phyloP scores from a whole-genome alignment of 179 eudicot genomes.

The Amaranthus tricolor region DNA sequence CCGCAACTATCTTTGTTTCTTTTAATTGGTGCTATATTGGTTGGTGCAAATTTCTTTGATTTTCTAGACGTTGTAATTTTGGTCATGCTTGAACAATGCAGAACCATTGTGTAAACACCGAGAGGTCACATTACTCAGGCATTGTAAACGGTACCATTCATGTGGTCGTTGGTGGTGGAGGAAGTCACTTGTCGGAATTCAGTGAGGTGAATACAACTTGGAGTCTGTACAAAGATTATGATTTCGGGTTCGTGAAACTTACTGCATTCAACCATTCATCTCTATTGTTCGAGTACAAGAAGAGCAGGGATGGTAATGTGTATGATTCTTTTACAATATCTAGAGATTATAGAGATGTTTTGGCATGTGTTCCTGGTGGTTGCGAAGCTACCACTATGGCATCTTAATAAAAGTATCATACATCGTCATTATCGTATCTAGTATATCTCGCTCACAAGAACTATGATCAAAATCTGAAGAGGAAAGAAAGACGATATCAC shows the following conservation, averaged over 20 bases:
- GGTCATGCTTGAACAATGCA: conserved; percentile 21
- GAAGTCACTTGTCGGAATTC: conserved; percentile 56
- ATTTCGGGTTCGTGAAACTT: conserved; percentile 65
- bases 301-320: conserved; percentile 65
- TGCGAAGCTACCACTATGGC: conserved; percentile 63
- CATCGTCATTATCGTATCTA: too few relatives aligned
- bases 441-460: too few relatives aligned
- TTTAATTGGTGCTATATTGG: not conserved
- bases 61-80: not conserved
- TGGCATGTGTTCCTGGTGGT: conserved; percentile 59
- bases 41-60: not conserved
- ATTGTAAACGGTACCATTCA: conserved; percentile 64
- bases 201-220: conserved; percentile 44
- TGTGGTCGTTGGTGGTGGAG: conserved; percentile 73
- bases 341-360: conserved; percentile 63
- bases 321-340: conserved; percentile 68
- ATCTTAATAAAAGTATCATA: not conserved
- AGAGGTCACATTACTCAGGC: conserved; percentile 55
- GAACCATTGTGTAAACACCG: conserved; percentile 56
- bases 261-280: conserved; percentile 66
- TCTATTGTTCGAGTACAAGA: conserved; percentile 71
- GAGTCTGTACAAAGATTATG: conserved; percentile 61
- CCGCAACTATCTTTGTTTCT: not conserved
- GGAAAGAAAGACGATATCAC: too few relatives aligned
- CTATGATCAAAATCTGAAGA: too few relatives aligned